Conservation (phyloP, 2,329 filamentous ascomycete genomes). For the Ophiostoma triangulosporum region DNA sequence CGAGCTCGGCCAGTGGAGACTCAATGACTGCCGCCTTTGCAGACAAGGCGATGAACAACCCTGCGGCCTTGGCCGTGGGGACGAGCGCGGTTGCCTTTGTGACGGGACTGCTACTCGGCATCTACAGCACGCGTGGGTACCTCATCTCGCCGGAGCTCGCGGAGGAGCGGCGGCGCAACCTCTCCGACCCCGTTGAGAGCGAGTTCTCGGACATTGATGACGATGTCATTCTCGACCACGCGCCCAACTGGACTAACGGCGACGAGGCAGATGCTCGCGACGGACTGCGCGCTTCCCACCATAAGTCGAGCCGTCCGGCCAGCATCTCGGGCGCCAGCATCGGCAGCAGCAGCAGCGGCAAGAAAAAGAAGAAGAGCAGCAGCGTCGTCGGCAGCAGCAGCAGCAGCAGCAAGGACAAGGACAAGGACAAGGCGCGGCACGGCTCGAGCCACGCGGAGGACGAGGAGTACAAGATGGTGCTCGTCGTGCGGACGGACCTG, state of each 20-base stretch:
- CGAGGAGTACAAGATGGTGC: conserved; percentile 88
- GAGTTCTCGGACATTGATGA: conserved; percentile 56
- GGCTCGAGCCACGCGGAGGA: conserved; percentile 23
- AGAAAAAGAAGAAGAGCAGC: conserved; percentile 20
- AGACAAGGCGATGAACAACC: conserved; percentile 4
- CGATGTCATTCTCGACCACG: conserved; percentile 47
- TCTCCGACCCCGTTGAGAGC: conserved; percentile 49
- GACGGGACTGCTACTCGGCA: conserved; percentile 67
- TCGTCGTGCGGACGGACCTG: conserved; percentile 85
- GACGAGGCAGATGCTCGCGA: conserved; percentile 45
- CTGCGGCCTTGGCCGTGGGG: conserved; percentile 43
- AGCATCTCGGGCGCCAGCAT: conserved; percentile 12
- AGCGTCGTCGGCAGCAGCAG: conserved; percentile 17
- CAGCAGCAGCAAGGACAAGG: conserved; percentile 17
- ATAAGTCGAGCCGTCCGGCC: background rate
- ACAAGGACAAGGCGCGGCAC: conserved; percentile 30
- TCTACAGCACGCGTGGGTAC: conserved; percentile 54
- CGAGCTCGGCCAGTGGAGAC: background rate
- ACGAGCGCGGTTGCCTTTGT: conserved; percentile 63
- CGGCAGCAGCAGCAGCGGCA: conserved; percentile 17
- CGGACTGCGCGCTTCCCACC: conserved; percentile 29
- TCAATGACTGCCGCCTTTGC: background rate
- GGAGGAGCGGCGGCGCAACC: conserved; percentile 42
- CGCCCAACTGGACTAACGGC: conserved; percentile 53
- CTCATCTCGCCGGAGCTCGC: conserved; percentile 41